Evolutionary conservation across 2,329 filamentous ascomycete genomes (phyloP).

Genomic region (Xylaria sp.): DNA sequence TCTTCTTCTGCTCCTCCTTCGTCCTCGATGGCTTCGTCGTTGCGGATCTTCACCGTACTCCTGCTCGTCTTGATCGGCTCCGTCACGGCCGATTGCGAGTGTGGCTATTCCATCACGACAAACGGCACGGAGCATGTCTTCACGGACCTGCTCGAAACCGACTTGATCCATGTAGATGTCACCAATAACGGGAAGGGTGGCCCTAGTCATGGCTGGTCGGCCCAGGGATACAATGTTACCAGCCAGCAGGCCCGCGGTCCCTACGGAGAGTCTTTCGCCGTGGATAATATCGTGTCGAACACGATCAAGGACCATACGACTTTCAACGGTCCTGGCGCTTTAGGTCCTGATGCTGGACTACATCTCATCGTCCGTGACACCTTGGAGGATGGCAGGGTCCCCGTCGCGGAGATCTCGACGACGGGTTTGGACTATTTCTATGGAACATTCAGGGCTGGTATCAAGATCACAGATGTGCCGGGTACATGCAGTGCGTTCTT

Average conservation of each 20-base stretch:
- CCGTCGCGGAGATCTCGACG: conserved; percentile 60
- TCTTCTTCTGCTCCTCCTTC: too few species aligned
- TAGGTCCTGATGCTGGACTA: conserved; percentile 47
- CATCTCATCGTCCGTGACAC: conserved; percentile 49
- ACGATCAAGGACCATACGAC: conserved; percentile 38
- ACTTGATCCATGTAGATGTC: conserved; percentile 56
- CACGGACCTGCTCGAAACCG: conserved; percentile 65
- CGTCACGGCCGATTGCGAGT: conserved; percentile 55
- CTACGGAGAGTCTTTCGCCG: conserved; percentile 59
- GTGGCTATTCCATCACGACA: conserved; percentile 59
- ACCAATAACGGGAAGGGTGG: conserved; percentile 40
- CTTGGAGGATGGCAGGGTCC: conserved; percentile 47
- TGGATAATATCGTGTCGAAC: conserved; percentile 53
- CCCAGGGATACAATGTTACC: conserved; percentile 62
- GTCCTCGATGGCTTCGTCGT: conserved; percentile 7
- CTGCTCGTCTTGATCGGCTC: conserved; percentile 17
- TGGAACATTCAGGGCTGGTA: conserved; percentile 63
- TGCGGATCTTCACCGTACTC: conserved; percentile 9
- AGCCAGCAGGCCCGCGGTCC: conserved; percentile 53
- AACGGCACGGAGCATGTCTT: conserved; percentile 46
- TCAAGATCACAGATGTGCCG: conserved; percentile 54
- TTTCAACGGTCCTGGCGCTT: conserved; percentile 40
- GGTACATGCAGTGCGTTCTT: conserved; percentile 78
- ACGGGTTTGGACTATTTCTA: conserved; percentile 58
- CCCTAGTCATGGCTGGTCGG: conserved; percentile 46